Evolutionary conservation across 345 rosid genomes (phyloP).

Genomic region (Citrus sp.): DNA sequence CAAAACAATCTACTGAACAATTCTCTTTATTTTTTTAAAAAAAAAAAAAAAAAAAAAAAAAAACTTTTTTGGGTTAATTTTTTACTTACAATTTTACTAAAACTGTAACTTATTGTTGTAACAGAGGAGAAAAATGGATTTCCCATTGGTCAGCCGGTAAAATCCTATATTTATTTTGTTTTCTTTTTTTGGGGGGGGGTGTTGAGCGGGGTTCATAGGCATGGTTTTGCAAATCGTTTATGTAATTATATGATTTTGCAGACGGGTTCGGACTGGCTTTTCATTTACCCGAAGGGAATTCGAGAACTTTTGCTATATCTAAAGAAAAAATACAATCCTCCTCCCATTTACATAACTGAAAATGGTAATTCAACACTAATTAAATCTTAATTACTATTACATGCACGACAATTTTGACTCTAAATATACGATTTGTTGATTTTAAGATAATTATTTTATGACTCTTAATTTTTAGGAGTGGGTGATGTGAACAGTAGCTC

Average conservation of each 20-base stretch:
- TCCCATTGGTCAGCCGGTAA: conserved; percentile 13
- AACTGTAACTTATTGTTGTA: neutral
- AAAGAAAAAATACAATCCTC: conserved; percentile 15
- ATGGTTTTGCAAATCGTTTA: no score
- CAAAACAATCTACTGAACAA: neutral
- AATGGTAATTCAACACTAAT: neutral
- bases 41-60: no score
- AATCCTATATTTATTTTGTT: no score
- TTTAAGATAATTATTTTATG: neutral
- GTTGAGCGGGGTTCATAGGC: no score
- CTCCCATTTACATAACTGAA: neutral
- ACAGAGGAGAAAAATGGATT: conserved; percentile 15
- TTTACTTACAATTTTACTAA: neutral
- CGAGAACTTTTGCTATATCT: conserved; percentile 10
- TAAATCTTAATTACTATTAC: neutral
- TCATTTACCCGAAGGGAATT: conserved; percentile 26
- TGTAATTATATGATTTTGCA: conserved; percentile 1
- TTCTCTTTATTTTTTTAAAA: neutral
- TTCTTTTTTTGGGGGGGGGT: no score
- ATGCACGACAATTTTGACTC: no score
- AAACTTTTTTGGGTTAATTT: no score
- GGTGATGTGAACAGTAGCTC: conserved; percentile 33
- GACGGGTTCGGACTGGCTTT: conserved; percentile 21
- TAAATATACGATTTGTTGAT: no score
- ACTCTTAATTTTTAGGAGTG: conserved; percentile 21